phyloP scores from a whole-genome alignment of 345 rosid genomes.

The Geranium rotundifolium region DNA sequence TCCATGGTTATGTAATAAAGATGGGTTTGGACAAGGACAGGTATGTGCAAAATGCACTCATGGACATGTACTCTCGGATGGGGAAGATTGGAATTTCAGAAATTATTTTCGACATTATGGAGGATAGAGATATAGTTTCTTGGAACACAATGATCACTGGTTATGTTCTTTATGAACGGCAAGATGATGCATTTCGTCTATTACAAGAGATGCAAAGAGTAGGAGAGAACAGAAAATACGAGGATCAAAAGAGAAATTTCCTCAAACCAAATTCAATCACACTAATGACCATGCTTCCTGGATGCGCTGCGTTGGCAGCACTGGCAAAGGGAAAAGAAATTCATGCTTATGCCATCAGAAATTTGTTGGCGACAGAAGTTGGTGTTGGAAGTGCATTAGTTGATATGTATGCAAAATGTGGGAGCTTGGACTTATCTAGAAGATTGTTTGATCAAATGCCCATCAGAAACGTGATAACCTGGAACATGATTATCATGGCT shows the following conservation, averaged over 20 bases:
- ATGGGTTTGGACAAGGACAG: conserved; percentile 44
- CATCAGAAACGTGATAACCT: conserved; percentile 51
- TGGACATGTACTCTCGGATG: conserved; percentile 77
- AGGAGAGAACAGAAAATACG: conserved; percentile 4
- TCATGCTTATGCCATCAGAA: conserved; percentile 75
- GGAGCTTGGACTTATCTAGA: conserved; percentile 49
- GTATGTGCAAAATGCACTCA: conserved; percentile 79
- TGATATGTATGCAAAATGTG: conserved; percentile 91
- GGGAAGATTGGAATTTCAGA: conserved; percentile 47
- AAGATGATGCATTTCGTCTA: conserved; percentile 46
- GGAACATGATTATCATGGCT: conserved; percentile 91
- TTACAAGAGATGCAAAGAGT: conserved; percentile 53
- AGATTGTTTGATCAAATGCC: conserved; percentile 59
- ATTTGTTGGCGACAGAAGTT: conserved; percentile 50
- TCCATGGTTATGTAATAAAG: conserved; percentile 67
- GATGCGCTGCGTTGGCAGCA: conserved; percentile 68
- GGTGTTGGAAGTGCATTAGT: conserved; percentile 87
- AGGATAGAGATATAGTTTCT: conserved; percentile 56
- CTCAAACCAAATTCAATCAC: conserved; percentile 69
- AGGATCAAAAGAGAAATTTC: conserved; percentile 15
- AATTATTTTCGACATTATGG: conserved; percentile 50
- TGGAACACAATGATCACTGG: conserved; percentile 88
- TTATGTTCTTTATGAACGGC: conserved; percentile 43
- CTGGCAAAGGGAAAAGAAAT: conserved; percentile 77
- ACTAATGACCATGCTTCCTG: conserved; percentile 75